Percentiles rank a stretch among this genome's conserved stretches.
Conservation (phyloP, 192 early-diverging fungal genomes). For the Mortierella alpina region DNA sequence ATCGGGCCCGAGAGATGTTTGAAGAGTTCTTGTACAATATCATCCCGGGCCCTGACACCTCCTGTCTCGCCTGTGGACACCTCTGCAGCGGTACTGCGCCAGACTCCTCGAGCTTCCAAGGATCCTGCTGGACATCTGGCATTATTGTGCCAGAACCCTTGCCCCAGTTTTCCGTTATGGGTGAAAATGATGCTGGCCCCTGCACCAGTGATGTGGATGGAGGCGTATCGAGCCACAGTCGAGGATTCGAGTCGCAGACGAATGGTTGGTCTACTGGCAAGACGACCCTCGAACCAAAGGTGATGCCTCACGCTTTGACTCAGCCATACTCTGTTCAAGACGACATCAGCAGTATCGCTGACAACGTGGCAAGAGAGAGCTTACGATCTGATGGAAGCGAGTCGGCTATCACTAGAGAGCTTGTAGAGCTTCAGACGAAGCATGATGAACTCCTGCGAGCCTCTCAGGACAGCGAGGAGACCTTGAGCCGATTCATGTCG, state of each 20-base stretch:
- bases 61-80: not conserved
- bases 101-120: not conserved
- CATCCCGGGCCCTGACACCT: not conserved
- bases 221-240: too few relatives aligned
- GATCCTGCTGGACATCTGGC: not conserved
- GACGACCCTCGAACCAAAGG: too few relatives aligned
- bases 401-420: not conserved
- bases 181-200: too few relatives aligned
- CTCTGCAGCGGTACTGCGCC: not conserved
- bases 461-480: not conserved
- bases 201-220: too few relatives aligned
- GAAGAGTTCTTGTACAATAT: not conserved
- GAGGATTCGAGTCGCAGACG: too few relatives aligned
- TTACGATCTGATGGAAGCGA: not conserved
- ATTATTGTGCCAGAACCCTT: constrained; percentile 11
- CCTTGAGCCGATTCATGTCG: not conserved
- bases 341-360: too few relatives aligned
- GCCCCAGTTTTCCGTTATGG: too few relatives aligned
- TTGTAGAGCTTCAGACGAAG: not conserved
- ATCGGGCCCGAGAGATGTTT: not conserved
- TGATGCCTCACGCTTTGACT: too few relatives aligned
- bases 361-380: too few relatives aligned
- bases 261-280: too few relatives aligned
- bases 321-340: too few relatives aligned
- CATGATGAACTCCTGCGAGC: not conserved